Base-by-base conservation (phyloP, 1,139 yeast species). In the Suhomyces panamericanus region DNA sequence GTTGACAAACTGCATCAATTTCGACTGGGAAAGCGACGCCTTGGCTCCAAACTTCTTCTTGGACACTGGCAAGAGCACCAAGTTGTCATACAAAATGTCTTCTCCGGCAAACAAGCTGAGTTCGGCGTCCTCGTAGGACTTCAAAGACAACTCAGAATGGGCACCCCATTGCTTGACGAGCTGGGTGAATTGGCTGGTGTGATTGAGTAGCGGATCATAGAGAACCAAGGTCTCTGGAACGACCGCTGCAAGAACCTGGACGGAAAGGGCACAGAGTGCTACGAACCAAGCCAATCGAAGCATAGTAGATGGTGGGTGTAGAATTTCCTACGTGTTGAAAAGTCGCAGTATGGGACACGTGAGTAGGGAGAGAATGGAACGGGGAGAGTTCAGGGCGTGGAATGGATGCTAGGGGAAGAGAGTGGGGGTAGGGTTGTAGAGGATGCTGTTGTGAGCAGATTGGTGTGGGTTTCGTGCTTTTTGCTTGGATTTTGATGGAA, bases 1-100 rank as follows among this genome's bases (percentile, higher is more conserved):
- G 56, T 78, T 67, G 53, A 84, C 73, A 57, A 82, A 88, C 35
- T 79, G 71, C 42, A 70, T 51, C 55, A 73, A 64, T 15, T 52
- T 49, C 45, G 60, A 58, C 49, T 64, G 74, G 49, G 62, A 63
- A 50, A 72, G 64, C 41, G 60, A 60, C 6, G 50, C 52, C 52
- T 70, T 71, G 44, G 65, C 62, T 7, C 53, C 55, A 41, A 70
- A 60, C 11, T 66, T 53, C 56, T 69, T 70, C 53, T 68, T 69
- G 34, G 66, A 50, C 8, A 70, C 54, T n/a, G 78, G 78, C 47
- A 73, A 64, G 37, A 71, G 62, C 14, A 74, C 56, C 50, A 72
- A 53, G 51, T 71, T 63, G 38, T 67, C 60, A 47, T 56, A 71
- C 24, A 58, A 52, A 10, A 61, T 55, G 32, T 60, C 64, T 9